Evolutionary conservation across 2,329 filamentous ascomycete species (phyloP), one percentile per base, ranked within the genome.

Genomic region (Fusarium irregulare): DNA sequence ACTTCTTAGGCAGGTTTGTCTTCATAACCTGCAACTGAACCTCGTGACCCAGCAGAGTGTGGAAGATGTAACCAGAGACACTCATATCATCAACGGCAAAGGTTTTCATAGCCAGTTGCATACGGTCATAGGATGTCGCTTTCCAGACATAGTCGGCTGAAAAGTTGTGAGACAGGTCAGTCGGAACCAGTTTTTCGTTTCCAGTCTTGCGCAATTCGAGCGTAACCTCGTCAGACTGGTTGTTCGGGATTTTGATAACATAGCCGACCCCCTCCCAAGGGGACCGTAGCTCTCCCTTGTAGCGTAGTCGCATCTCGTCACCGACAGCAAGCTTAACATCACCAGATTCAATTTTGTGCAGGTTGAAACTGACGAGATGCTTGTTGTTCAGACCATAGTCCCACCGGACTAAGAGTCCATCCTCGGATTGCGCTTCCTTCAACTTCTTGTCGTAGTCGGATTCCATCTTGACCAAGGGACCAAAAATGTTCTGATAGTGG

Each of bases 71-170:
- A 40, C 96, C 96, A 23, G 96, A 98, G 45, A 99, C 95, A 77
- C 94, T 98, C 92, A 97, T 93, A 80, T 99, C 96, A 74, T 99
- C 95, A 46, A 98, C 90, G 8, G 96, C 96, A 78, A 99, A 99
- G 0, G 93, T 98, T 86, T 98, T 98, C 95, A 99, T 98, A 57
- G 96, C 97, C 72, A 94, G 89, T 80, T 99, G 96, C 96, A 99
- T 99, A 69, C 96, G 94, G 77, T 99, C 96, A 78, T 99, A 99
- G 0, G 95, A 98, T 1, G 97, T 99, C 16, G 97, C 96, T 80
- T 99, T 99, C 96, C 96, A 99, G 59, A 99, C 96, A 77, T 99
- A 99, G 79, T 99, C 96, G 71, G 95, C 96, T 18, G 94, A 97
- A 82, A 99, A 99, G 80, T 98, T 97, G 82, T 97, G 93, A 1